Evolutionary conservation across 2,329 filamentous ascomycete genomes (phyloP).

Genomic region (Xylariomycetidae sp.): DNA sequence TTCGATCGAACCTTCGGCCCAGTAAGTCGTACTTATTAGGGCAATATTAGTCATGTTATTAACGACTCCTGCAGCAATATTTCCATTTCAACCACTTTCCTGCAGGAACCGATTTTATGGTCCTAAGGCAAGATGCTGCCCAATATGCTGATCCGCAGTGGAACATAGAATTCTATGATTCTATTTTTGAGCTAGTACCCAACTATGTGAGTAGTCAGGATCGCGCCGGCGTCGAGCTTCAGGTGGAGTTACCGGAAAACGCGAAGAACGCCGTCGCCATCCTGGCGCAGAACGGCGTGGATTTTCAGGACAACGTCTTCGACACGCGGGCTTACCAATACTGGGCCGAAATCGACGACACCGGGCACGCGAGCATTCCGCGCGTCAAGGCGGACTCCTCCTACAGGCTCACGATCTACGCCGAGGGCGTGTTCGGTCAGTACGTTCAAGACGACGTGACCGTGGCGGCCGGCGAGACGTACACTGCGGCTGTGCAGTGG

Average conservation of each 20-base stretch:
- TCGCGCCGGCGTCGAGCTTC: conserved; percentile 46
- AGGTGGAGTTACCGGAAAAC: conserved; percentile 45
- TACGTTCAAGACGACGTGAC: conserved; percentile 47
- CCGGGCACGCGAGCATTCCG: conserved; percentile 46
- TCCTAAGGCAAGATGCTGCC: conserved; percentile 49
- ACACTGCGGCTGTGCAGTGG: conserved; percentile 41
- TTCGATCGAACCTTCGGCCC: conserved; percentile 62
- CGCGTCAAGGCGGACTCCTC: conserved; percentile 51
- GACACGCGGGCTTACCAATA: conserved; percentile 56
- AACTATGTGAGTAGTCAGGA: conserved; percentile 51
- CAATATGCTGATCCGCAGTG: conserved; percentile 46
- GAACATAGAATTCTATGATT: conserved; percentile 59
- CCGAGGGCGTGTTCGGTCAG: conserved; percentile 57
- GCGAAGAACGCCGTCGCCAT: conserved; percentile 51
- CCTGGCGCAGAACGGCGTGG: conserved; percentile 44
- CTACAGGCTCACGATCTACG: conserved; percentile 60
- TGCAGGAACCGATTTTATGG: conserved; percentile 38
- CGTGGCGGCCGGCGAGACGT: conserved; percentile 36
- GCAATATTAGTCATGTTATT: too few relatives aligned
- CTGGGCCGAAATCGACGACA: conserved; percentile 48
- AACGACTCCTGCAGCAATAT: too few relatives aligned
- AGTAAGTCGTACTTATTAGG: conserved; percentile 10
- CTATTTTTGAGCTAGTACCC: conserved; percentile 54
- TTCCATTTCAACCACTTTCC: conserved; percentile 59
- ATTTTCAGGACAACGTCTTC: conserved; percentile 56